Percentiles rank a stretch among this genome's conserved stretches.
Evolutionary conservation across 305 asterid genomes (phyloP).

Genomic region (Fraxinus velutina): DNA sequence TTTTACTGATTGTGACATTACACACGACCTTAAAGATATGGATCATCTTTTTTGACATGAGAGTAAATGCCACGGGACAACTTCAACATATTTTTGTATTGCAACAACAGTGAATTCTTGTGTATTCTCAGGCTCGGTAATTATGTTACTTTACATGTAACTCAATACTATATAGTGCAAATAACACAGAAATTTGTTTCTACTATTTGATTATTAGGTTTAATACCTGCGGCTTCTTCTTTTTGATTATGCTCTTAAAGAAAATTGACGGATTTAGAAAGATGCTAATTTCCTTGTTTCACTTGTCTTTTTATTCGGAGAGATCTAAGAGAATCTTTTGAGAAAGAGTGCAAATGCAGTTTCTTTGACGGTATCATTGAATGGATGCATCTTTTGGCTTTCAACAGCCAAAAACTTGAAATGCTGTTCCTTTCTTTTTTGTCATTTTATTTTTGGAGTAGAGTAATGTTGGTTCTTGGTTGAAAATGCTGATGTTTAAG

Average conservation of each 20-base stretch:
- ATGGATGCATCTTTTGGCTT: neutral
- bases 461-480: neutral
- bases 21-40: constrained; percentile 16
- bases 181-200: neutral
- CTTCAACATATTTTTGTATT: constrained; percentile 13
- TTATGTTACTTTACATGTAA: constrained; percentile 21
- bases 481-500: neutral
- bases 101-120: constrained; percentile 16
- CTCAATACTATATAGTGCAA: neutral
- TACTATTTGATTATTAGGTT: neutral
- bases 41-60: constrained; percentile 7
- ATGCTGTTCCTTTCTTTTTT: neutral
- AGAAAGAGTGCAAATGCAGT: neutral
- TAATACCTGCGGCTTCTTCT: neutral
- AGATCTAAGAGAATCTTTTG: neutral
- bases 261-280: neutral
- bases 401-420: neutral
- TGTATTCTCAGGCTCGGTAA: constrained; percentile 33
- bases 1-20: constrained; percentile 15
- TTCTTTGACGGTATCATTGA: neutral
- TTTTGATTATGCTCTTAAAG: neutral
- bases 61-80: neutral
- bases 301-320: neutral
- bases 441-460: neutral
- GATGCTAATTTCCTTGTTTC: neutral